Evolutionary conservation across 2,329 filamentous ascomycete genomes (phyloP), one percentile per base, ranked within the genome.

Genomic region (Aspergillus carbonarius): DNA sequence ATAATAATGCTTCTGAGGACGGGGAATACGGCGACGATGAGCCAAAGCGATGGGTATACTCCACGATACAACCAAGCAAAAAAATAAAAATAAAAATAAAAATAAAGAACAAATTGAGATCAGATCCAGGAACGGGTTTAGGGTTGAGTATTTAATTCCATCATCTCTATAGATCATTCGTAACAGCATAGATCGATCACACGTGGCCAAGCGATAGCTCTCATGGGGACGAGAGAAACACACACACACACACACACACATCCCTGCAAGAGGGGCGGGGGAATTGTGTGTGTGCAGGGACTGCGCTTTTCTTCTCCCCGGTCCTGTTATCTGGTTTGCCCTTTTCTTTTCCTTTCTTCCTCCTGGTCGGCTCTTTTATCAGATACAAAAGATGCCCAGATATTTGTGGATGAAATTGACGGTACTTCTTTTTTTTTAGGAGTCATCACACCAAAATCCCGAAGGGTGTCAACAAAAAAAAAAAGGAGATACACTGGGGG

Each of bases 91-190:
- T n/a, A n/a, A n/a, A n/a, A n/a, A n/a, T n/a, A n/a, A n/a, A n/a
- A n/a, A n/a, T n/a, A n/a, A n/a, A n/a, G n/a, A n/a, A n/a, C n/a
- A 23, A 13, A 17, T 42, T 10, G 23, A 39, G n/a, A 46, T 27
- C 25, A n/a, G 17, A 17, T 40, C 44, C 27, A 34, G 23, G 42
- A 52, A 13, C 12, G 52, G 7, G 10, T 50, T 32, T 44, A 55
- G 44, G 51, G 42, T 59, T 49, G 34, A 62, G 39, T 54, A 59
- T 44, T 55, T 48, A 35, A 67, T 70, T 71, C 69, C 68, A 70
- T 73, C 70, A 69, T 72, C 69, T 74, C 72, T 73, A 74, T 73
- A 72, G 69, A 69, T 70, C 69, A 74, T 73, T 74, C 72, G 68
- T 74, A 74, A 74, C 71, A 71, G 68, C 72, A 74, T 74, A 69